These are phyloP conservation scores for Coleophoma eucalyptorum DNA, from an alignment of 2,329 filamentous ascomycete genomes.

Conservation along the genomic window DNA sequence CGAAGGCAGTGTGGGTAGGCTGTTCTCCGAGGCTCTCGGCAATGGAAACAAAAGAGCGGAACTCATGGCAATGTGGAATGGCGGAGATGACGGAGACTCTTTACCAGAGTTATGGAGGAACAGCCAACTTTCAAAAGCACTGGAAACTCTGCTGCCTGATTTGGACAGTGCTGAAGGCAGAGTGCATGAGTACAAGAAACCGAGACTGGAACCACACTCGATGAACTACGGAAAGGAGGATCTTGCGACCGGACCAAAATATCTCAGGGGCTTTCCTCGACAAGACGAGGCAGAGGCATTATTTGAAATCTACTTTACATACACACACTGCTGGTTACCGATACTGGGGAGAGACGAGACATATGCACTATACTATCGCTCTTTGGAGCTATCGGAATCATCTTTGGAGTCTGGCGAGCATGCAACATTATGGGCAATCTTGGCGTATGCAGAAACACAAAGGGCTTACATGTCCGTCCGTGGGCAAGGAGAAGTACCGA, in stretches of 20 bases:
- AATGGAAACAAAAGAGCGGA: constrained; percentile 36
- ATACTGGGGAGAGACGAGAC: constrained; percentile 62
- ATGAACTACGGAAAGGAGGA: neutral
- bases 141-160: neutral
- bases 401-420: constrained; percentile 31
- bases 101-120: constrained; percentile 8
- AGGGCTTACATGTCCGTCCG: constrained; percentile 31
- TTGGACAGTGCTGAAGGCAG: neutral
- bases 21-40: constrained; percentile 15
- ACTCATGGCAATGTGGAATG: constrained; percentile 1
- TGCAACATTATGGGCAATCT: constrained; percentile 53
- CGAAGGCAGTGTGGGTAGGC: constrained; percentile 41
- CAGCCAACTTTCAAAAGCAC: constrained; percentile 4
- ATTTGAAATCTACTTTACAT: constrained; percentile 66
- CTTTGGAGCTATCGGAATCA: constrained; percentile 1
- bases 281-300: constrained; percentile 44
- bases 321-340: constrained; percentile 71
- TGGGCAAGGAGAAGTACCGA: neutral
- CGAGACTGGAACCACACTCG: neutral
- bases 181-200: neutral
- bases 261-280: constrained; percentile 44
- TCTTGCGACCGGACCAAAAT: neutral
- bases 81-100: constrained; percentile 43
- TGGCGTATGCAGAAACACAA: constrained; percentile 52
- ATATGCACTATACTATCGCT: constrained; percentile 2